Base-by-base conservation (phyloP, 805 yeast genomes). In the Wickerhamiella kazuoi region DNA sequence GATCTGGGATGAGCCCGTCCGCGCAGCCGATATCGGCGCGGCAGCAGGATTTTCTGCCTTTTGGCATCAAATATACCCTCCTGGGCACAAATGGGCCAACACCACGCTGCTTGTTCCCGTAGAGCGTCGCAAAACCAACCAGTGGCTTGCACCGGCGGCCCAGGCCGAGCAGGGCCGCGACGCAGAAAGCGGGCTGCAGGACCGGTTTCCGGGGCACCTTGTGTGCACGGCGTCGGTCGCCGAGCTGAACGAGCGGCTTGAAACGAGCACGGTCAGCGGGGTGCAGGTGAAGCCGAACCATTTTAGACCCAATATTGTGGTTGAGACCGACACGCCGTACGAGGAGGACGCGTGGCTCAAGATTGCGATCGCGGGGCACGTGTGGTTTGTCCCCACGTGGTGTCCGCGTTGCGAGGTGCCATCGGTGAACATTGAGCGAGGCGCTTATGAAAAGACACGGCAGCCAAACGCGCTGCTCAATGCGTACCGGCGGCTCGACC, bases 301-400 rank as follows among this genome's bases (percentile, higher is more conserved):
- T 41, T 57, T 58, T 42, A 41, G 63, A 11, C 56, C 59, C 30
- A 58, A 58, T 38, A 31, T 58, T 23, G 50, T 55, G 4, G 42
- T 56, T 8, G 46, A 43, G 15, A 51, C 55, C 6, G 50, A 44
- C 18, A 51, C 50, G 41, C 50, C 62, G 11, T 58, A 51, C 50
- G 52, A 46, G 21, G 62, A 56, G 35, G 61, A 58, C 37, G 54
- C 50, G 37, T 58, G 60, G 60, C 41, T 44, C n/a, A 28, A 32
- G 15, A 37, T 57, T 17, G 19, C 28, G 18, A 43, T 56, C 20
- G 49, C 46, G 11, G 46, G 37, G n/a, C 49, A 53, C 37, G 40
- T 34, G 15, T 54, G 52, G 53, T 37, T 39, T 19, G 53, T 56
- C 3, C 45, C 53, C 19, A 43, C 50, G 16, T 48, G 50, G 18